Conservation (phyloP, 257 asterid species). For the Solanum rostratum region DNA sequence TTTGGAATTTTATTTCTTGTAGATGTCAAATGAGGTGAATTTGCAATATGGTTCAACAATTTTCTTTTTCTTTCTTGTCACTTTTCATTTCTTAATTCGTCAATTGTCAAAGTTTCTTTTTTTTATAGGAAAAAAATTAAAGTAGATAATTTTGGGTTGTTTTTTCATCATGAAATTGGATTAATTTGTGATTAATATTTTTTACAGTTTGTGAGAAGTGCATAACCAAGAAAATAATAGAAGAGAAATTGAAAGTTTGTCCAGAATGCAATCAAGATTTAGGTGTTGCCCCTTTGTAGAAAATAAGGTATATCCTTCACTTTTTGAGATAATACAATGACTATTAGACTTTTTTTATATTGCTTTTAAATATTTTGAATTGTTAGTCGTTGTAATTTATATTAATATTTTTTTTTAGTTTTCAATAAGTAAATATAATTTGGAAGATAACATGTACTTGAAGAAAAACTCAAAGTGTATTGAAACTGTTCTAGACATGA, state of each 20-base stretch:
- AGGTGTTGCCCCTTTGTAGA: slow-evolving; percentile 56
- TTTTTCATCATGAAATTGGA: background rate
- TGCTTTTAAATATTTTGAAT: background rate
- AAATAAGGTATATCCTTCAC: slow-evolving; percentile 23
- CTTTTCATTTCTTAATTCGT: background rate
- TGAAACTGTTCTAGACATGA: background rate
- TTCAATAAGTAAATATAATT: too few relatives aligned
- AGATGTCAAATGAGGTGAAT: background rate
- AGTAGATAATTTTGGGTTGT: too few relatives aligned
- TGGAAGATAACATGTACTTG: background rate
- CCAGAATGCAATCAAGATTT: slow-evolving; percentile 41
- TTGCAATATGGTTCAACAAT: background rate
- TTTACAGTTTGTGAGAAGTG: slow-evolving; percentile 53
- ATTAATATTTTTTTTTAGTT: too few relatives aligned
- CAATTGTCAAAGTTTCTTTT: background rate
- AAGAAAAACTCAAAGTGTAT: background rate
- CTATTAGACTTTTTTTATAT: too few relatives aligned
- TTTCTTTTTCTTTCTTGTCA: background rate
- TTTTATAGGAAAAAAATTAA: too few relatives aligned
- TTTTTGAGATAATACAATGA: too few relatives aligned
- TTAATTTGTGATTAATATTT: background rate
- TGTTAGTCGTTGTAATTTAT: background rate
- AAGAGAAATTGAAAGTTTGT: slow-evolving; percentile 35
- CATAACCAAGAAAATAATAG: slow-evolving; percentile 32
- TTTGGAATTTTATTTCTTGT: background rate